phyloP scores from a whole-genome alignment of 1,139 yeast species.

The Scheffersomyces cryptocercus region DNA sequence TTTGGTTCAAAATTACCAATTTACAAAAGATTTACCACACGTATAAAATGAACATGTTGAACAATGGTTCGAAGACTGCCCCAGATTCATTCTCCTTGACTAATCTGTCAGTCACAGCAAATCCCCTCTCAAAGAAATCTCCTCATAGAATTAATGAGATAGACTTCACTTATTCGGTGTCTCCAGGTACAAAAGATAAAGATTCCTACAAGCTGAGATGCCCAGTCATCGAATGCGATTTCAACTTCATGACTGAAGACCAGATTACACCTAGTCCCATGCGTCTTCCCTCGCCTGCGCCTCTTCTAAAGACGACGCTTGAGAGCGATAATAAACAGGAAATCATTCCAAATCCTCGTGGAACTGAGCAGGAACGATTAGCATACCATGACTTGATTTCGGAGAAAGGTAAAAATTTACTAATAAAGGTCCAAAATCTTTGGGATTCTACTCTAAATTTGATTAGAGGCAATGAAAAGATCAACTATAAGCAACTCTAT shows the following conservation, averaged over 20 bases:
- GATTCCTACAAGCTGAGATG: slow-evolving; percentile 23
- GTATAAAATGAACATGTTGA: slow-evolving; percentile 31
- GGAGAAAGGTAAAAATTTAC: slow-evolving; percentile 8
- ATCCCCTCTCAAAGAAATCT: slow-evolving; percentile 10
- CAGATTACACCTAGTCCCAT: slow-evolving; percentile 4
- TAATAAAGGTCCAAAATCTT: slow-evolving; percentile 20
- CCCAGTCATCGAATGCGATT: slow-evolving; percentile 45
- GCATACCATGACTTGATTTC: neutral
- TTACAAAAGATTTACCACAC: slow-evolving; percentile 43
- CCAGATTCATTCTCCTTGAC: neutral
- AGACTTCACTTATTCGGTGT: slow-evolving; percentile 27
- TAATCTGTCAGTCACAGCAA: slow-evolving; percentile 2
- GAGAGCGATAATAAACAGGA: neutral
- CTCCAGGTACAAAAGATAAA: slow-evolving; percentile 3
- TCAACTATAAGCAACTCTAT: slow-evolving; percentile 30
- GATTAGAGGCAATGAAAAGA: slow-evolving; percentile 20
- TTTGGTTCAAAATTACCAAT: slow-evolving; percentile 45
- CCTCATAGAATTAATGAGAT: slow-evolving; percentile 19
- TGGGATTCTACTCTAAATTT: slow-evolving; percentile 29
- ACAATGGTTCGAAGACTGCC: slow-evolving; percentile 1
- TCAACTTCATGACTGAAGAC: slow-evolving; percentile 37
- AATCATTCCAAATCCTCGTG: neutral
- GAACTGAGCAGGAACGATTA: neutral
- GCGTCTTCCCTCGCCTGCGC: slow-evolving; percentile 3
- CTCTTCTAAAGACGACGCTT: neutral